Evolutionary conservation across 2,329 filamentous ascomycete genomes (phyloP).

Genomic region (Verticillium nonalfalfae): DNA sequence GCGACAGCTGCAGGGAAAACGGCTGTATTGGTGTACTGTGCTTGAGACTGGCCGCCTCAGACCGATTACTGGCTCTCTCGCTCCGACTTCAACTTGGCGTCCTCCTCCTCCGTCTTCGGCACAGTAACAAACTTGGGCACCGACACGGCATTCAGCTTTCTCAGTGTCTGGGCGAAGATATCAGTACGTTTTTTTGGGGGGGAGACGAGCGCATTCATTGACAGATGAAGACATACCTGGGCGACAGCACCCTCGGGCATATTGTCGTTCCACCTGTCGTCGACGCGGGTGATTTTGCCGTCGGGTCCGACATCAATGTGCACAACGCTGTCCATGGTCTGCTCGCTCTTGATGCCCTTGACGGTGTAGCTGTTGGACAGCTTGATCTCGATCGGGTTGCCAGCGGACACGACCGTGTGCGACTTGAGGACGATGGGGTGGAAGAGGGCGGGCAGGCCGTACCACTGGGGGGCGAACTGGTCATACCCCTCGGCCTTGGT

Average conservation of each 20-base stretch:
- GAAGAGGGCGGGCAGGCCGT: constrained; percentile 54
- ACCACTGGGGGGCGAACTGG: constrained; percentile 44
- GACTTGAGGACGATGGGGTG: constrained; percentile 48
- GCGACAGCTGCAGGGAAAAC: too few species aligned
- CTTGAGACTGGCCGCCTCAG: too few species aligned
- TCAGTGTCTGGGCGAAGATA: constrained; percentile 18
- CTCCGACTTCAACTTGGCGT: constrained; percentile 21
- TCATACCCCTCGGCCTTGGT: constrained; percentile 50
- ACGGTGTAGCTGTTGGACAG: constrained; percentile 28
- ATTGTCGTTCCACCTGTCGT: constrained; percentile 28
- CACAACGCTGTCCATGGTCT: constrained; percentile 23
- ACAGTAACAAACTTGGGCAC: constrained; percentile 26
- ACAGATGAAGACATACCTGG: constrained; percentile 18
- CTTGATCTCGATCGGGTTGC: constrained; percentile 54
- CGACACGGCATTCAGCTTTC: constrained; percentile 27
- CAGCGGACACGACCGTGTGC: constrained; percentile 44
- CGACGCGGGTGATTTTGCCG: constrained; percentile 26
- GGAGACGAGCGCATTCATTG: too few species aligned
- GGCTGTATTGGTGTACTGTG: neutral
- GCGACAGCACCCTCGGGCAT: constrained; percentile 24
- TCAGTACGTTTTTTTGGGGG: neutral
- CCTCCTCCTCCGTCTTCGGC: constrained; percentile 26
- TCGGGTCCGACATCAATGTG: constrained; percentile 22
- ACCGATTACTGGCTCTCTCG: constrained; percentile 11
- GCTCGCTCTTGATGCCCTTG: constrained; percentile 22